Conservation (phyloP, 2,329 filamentous ascomycete genomes). For the Penicillium olsonii region DNA sequence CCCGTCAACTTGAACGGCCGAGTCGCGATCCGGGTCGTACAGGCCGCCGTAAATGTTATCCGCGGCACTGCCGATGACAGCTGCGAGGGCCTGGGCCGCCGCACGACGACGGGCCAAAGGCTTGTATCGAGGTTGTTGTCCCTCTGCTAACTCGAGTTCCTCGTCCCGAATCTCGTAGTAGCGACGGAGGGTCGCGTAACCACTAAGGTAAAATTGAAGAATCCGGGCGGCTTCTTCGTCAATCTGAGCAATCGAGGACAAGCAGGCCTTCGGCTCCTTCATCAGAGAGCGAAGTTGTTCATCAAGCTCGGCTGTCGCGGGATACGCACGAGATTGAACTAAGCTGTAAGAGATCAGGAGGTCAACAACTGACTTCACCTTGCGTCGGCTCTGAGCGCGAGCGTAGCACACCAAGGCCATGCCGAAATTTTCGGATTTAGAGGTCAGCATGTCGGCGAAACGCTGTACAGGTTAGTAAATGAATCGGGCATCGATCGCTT, state of each 20-base stretch:
- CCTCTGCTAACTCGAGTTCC: slow-evolving; percentile 44
- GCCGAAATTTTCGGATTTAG: slow-evolving; percentile 75
- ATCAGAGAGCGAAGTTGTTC: slow-evolving; percentile 69
- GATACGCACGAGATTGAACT: slow-evolving; percentile 79
- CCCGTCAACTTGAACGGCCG: slow-evolving; percentile 86
- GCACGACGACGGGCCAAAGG: slow-evolving; percentile 66
- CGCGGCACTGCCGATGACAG: slow-evolving; percentile 82
- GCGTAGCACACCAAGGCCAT: slow-evolving; percentile 89
- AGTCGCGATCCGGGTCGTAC: slow-evolving; percentile 76
- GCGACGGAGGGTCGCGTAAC: slow-evolving; percentile 85
- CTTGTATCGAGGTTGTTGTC: slow-evolving; percentile 46
- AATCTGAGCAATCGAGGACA: slow-evolving; percentile 70
- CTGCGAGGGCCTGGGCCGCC: slow-evolving; percentile 72
- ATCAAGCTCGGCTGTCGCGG: slow-evolving; percentile 71
- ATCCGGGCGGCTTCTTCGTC: slow-evolving; percentile 82
- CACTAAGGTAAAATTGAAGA: slow-evolving; percentile 81
- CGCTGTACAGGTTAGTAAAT: slow-evolving; percentile 55
- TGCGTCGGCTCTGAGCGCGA: slow-evolving; percentile 73
- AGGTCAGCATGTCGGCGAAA: slow-evolving; percentile 76
- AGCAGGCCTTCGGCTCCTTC: slow-evolving; percentile 67
- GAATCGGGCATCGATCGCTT: not conserved
- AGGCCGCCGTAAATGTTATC: slow-evolving; percentile 90
- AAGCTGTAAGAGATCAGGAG: slow-evolving; percentile 85
- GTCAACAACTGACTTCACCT: slow-evolving; percentile 82
- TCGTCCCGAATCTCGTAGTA: slow-evolving; percentile 89